A percentile compares a stretch with the other conserved stretches of the same genome.
Evolutionary conservation across 1,284 basidiomycete species (phyloP).

Genomic region (Gomphus bonarii): DNA sequence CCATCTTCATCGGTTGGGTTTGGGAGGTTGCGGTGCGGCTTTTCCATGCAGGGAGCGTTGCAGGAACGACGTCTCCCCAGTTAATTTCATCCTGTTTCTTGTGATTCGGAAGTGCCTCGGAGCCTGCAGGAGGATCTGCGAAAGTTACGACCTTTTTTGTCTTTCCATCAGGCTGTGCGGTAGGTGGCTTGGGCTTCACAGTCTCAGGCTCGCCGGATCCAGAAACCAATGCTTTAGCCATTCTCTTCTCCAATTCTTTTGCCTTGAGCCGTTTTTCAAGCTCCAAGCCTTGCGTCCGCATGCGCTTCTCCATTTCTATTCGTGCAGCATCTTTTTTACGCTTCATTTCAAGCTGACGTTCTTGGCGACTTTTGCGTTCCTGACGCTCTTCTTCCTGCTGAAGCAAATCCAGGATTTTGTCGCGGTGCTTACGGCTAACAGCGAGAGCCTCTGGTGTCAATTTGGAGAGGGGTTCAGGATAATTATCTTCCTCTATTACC

Average conservation of each 20-base stretch:
- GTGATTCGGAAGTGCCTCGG: slow-evolving; percentile 24
- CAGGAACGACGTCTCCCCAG: slow-evolving; percentile 48
- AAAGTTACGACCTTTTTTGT: slow-evolving; percentile 59
- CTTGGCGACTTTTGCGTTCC: slow-evolving; percentile 16
- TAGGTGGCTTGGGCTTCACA: slow-evolving; percentile 25
- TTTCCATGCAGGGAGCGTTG: slow-evolving; percentile 32
- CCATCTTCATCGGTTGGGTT: slow-evolving; percentile 49
- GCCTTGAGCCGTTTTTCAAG: slow-evolving; percentile 39
- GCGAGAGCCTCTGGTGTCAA: slow-evolving; percentile 39
- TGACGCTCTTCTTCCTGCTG: slow-evolving; percentile 57
- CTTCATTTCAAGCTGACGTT: not conserved
- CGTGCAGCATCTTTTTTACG: slow-evolving; percentile 2
- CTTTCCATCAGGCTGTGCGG: slow-evolving; percentile 15
- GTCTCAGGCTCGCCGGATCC: slow-evolving; percentile 34
- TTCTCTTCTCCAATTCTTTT: slow-evolving; percentile 60
- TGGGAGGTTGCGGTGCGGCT: slow-evolving; percentile 27
- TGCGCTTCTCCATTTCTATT: slow-evolving; percentile 28
- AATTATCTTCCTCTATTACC: slow-evolving; percentile 28
- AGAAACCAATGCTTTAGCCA: slow-evolving; percentile 57
- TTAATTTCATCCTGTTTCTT: slow-evolving; percentile 19
- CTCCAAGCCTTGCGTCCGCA: slow-evolving; percentile 33
- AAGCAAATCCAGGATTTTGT: slow-evolving; percentile 54
- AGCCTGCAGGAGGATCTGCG: slow-evolving; percentile 19
- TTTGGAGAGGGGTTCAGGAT: slow-evolving; percentile 35
- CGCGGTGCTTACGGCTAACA: slow-evolving; percentile 41